A percentile compares a stretch with the other conserved stretches of the same genome.
Conservation (phyloP, 345 rosid species). For the Pelargonium nanum region DNA sequence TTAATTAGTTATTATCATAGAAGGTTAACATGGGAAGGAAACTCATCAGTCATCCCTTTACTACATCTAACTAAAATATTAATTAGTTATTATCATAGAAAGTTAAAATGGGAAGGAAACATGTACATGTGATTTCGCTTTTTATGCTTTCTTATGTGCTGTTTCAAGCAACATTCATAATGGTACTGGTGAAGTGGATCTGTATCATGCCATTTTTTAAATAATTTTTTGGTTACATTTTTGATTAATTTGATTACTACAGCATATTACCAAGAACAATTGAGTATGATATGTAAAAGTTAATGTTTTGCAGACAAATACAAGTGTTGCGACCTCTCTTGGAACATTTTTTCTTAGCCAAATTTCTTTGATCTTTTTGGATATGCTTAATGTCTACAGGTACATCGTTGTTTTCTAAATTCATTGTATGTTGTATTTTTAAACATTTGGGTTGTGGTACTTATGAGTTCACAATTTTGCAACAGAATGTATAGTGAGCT, state of each 20-base stretch:
- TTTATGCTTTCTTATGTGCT: neutral
- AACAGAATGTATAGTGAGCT: constrained; percentile 99
- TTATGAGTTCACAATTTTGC: constrained; percentile 12
- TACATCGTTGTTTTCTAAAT: constrained; percentile 13
- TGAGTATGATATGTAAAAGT: neutral
- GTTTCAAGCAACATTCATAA: neutral
- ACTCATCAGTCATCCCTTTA: no score
- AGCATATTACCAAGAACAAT: no score
- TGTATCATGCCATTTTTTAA: neutral
- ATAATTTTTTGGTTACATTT: no score
- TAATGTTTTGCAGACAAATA: constrained; percentile 73
- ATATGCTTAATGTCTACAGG: constrained; percentile 99
- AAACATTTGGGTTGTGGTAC: neutral
- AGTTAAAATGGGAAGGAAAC: no score
- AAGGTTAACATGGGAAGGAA: no score
- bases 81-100: no score
- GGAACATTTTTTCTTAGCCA: constrained; percentile 87
- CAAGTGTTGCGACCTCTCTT: constrained; percentile 88
- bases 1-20: no score
- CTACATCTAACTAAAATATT: no score
- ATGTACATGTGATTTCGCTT: neutral
- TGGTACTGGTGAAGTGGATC: neutral
- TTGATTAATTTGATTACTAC: no score
- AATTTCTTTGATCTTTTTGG: constrained; percentile 83
- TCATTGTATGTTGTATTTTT: no score